Conservation (phyloP, 164 flowering plant species). For the Warburgia ugandensis region DNA sequence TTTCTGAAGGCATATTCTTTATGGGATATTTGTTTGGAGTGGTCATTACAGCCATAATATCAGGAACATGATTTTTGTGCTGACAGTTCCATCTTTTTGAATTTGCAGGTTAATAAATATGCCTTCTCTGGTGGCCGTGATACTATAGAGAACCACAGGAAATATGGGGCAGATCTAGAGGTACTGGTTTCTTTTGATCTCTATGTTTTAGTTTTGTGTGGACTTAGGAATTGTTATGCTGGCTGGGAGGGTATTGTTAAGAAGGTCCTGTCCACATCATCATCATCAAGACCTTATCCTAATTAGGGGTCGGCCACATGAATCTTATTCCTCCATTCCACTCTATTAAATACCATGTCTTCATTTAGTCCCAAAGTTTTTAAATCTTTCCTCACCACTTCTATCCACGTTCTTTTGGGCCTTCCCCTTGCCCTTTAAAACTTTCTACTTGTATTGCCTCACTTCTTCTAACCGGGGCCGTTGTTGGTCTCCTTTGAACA, state of each 20-base stretch:
- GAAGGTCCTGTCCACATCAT: slow-evolving; percentile 1
- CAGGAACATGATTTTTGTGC: background rate
- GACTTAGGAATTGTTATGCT: background rate
- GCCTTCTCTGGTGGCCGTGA: slow-evolving; percentile 97
- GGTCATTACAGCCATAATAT: too few species aligned
- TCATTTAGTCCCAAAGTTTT: too few species aligned
- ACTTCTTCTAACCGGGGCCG: too few species aligned
- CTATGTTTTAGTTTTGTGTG: background rate
- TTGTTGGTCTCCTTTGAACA: too few species aligned
- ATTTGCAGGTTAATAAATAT: slow-evolving; percentile 63
- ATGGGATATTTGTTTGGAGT: background rate
- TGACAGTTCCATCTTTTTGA: background rate
- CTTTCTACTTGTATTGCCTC: too few species aligned
- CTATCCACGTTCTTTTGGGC: too few species aligned
- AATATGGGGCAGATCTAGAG: slow-evolving; percentile 91
- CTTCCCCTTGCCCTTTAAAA: too few species aligned
- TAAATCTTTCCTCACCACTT: too few species aligned
- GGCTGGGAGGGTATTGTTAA: background rate
- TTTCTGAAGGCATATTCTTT: background rate
- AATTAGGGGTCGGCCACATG: too few species aligned
- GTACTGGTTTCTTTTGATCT: slow-evolving; percentile 25
- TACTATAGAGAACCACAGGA: slow-evolving; percentile 70
- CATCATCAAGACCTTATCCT: too few species aligned
- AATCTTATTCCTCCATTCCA: too few species aligned
- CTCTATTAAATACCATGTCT: too few species aligned